Conservation (phyloP, 2,329 filamentous ascomycete species). For the Periconia sp. region DNA sequence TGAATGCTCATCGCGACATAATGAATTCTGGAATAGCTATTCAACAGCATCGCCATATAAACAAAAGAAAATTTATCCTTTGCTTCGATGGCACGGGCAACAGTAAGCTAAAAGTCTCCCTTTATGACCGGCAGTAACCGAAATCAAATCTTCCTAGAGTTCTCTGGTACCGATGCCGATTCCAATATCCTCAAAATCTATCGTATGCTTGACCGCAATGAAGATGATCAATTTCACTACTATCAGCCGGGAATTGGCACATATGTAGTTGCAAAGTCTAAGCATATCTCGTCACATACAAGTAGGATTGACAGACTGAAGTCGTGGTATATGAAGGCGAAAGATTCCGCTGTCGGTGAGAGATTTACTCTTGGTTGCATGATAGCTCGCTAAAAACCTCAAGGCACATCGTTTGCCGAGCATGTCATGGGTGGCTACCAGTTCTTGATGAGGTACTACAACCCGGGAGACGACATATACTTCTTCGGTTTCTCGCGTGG, state of each 20-base stretch:
- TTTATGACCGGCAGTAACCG: neutral
- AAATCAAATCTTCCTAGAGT: slow-evolving; percentile 24
- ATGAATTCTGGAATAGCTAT: slow-evolving; percentile 18
- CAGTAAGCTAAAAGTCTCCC: too few species aligned
- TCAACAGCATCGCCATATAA: slow-evolving; percentile 6
- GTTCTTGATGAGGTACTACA: slow-evolving; percentile 58
- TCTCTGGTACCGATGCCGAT: slow-evolving; percentile 48
- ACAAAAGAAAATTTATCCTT: slow-evolving; percentile 67
- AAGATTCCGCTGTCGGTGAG: slow-evolving; percentile 71
- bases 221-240: slow-evolving; percentile 60
- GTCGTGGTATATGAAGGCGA: slow-evolving; percentile 74
- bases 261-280: slow-evolving; percentile 64
- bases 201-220: slow-evolving; percentile 69
- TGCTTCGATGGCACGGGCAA: slow-evolving; percentile 54
- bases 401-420: slow-evolving; percentile 77
- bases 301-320: slow-evolving; percentile 62
- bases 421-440: slow-evolving; percentile 84
- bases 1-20: slow-evolving; percentile 11
- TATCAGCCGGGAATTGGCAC: slow-evolving; percentile 69
- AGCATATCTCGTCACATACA: slow-evolving; percentile 62
- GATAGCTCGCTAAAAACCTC: slow-evolving; percentile 3
- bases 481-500: slow-evolving; percentile 58
- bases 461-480: slow-evolving; percentile 55
- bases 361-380: neutral
- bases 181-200: slow-evolving; percentile 70